Percentiles rank a stretch among this genome's conserved stretches.
phyloP scores from a whole-genome alignment of 139 green algal species.

The Yamagishiella unicocca region DNA sequence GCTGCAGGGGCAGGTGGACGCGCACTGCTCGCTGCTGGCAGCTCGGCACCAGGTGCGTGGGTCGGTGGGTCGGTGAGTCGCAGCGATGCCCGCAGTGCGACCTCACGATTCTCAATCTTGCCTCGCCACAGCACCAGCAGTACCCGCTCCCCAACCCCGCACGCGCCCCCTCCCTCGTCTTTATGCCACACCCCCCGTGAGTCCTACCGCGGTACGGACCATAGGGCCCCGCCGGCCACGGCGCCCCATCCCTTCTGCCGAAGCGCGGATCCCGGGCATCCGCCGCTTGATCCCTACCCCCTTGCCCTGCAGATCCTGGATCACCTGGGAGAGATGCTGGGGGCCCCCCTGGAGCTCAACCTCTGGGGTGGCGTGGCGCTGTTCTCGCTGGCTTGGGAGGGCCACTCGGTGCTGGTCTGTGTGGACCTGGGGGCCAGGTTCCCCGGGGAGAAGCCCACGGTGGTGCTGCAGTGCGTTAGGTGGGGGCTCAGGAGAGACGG shows the following conservation, averaged over 20 bases:
- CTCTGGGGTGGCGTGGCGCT: background rate
- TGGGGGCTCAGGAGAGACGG: background rate
- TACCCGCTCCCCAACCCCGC: no score
- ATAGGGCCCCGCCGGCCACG: background rate
- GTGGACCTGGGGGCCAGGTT: constrained; percentile 30
- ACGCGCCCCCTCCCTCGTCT: no score
- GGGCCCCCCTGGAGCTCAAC: constrained; percentile 8
- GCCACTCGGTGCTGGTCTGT: constrained; percentile 3
- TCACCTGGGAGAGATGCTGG: constrained; percentile 1
- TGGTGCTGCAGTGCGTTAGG: constrained; percentile 34
- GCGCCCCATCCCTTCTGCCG: background rate
- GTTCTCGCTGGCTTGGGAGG: constrained; percentile 1
- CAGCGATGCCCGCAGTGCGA: no score
- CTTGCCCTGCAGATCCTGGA: background rate
- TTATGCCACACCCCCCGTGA: background rate
- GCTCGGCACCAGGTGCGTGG: constrained; percentile 9
- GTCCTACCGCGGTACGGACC: background rate
- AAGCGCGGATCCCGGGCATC: background rate
- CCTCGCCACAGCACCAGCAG: no score
- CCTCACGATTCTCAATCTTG: no score
- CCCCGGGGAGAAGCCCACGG: constrained; percentile 9
- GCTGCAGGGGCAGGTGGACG: constrained; percentile 31
- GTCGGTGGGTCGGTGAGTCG: background rate
- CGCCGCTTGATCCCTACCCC: no score
- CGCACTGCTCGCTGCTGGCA: background rate